Percentiles rank a stretch among this genome's conserved stretches.
These are phyloP conservation scores for Colletotrichum sp. DNA, from an alignment of 2,329 filamentous ascomycete species.

Conservation along the genomic window DNA sequence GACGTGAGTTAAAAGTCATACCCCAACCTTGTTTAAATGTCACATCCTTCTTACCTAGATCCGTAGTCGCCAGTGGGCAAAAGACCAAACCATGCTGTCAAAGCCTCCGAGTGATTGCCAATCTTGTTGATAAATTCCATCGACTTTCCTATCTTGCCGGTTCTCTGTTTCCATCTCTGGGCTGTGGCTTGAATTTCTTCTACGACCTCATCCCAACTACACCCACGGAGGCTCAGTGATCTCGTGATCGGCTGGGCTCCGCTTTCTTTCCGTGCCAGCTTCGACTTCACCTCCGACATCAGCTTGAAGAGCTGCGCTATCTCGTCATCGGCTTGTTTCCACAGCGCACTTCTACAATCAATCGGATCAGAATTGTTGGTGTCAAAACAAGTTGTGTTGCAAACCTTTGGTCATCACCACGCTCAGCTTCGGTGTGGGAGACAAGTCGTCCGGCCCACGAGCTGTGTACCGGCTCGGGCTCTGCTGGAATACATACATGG, in stretches of 20 bases:
- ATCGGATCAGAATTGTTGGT: background rate
- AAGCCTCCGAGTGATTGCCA: background rate
- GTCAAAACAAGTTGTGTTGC: background rate
- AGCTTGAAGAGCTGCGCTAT: conserved; percentile 12
- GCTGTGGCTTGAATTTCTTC: background rate
- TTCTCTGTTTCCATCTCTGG: background rate
- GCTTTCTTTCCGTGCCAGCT: background rate
- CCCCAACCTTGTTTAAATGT: background rate
- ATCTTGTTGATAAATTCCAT: conserved; percentile 6
- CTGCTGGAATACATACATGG: background rate
- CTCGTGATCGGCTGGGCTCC: background rate
- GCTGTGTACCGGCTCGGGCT: background rate
- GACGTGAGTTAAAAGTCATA: background rate
- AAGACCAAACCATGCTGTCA: conserved; percentile 3
- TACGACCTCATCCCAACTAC: background rate
- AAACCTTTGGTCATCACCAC: background rate
- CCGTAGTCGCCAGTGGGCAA: conserved; percentile 8
- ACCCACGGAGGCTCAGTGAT: background rate
- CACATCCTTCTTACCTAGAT: background rate
- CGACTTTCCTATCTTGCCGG: background rate
- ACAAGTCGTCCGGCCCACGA: background rate
- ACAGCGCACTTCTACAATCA: background rate
- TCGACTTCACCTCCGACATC: conserved; percentile 12
- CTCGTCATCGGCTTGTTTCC: conserved; percentile 12
- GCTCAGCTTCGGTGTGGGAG: background rate